Evolutionary conservation across 805 yeast genomes (phyloP), one percentile per base, ranked within the genome.

Genomic region (Sugiyamaella qingdaonensis): DNA sequence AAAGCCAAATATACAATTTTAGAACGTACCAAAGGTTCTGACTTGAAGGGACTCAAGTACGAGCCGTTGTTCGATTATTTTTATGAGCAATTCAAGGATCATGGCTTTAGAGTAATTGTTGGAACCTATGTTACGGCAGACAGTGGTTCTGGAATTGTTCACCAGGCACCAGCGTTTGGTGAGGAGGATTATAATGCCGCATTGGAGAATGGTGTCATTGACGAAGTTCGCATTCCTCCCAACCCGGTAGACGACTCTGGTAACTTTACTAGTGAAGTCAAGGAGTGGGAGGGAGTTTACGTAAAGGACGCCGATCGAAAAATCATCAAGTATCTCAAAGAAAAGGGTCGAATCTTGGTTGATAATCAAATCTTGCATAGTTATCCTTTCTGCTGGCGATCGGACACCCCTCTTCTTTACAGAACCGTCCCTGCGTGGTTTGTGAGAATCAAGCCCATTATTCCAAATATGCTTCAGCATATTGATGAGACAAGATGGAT

Each of bases 331-430:
- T 74, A 80, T 59, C 78, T 94, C 68, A 87, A 94, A 55, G 87
- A 82, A 50, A 70, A 76, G 37, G 98, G 96, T 49, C 80, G 85
- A 60, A 61, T 94, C 35, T 76, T 94, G 59, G 79, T 82, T 42
- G 85, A 84, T 54, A 76, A 88, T 42, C 98, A 94, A 77, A 78
- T 91, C 61, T 84, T 84, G 74, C 99, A 94, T 79, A 86, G 95
- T 71, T 94, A 94, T 73, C 99, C 99, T 65, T 94, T 94, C 86
- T 94, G 99, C 77, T 94, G 99, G 99, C 86, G 99, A 81, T 92
- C 98, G 2, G 99, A 94, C 69, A 94, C 99, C 31, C 99, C 99
- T 51, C 82, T 94, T 69, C 72, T 94, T 61, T 94, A 94, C 78
- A 84, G 96, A 76, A 85, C 97, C 36, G 97, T 94, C 61, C 99